phyloP scores from a whole-genome alignment of 2,329 filamentous ascomycete species.

The Lasiodiplodia sp. region DNA sequence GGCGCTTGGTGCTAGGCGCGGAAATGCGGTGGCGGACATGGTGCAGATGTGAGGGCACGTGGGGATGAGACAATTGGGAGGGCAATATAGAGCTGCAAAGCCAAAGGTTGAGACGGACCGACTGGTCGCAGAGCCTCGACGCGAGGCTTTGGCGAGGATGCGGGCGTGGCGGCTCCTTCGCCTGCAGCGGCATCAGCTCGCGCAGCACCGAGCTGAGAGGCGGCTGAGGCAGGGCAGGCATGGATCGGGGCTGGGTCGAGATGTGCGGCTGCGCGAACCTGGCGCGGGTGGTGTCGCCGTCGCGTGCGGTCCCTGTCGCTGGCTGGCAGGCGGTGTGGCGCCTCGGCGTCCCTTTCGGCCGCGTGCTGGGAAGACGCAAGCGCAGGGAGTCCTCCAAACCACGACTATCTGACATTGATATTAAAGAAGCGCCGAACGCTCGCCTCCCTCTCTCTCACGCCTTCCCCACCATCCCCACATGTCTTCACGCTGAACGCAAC shows the following conservation, averaged over 20 bases:
- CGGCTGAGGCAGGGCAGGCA: neutral
- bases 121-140: conserved; percentile 27
- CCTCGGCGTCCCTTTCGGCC: conserved; percentile 19
- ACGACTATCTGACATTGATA: conserved; percentile 13
- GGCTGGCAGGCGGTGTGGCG: conserved; percentile 25
- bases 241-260: conserved; percentile 19
- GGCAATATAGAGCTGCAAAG: conserved; percentile 14
- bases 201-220: neutral
- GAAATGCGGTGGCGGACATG: conserved; percentile 5
- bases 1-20: neutral
- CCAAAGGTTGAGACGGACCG: conserved; percentile 18
- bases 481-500: conserved; percentile 1
- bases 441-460: conserved; percentile 1
- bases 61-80: neutral
- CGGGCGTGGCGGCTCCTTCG: conserved; percentile 23
- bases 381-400: neutral
- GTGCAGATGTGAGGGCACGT: conserved; percentile 6
- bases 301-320: conserved; percentile 13
- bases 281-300: neutral
- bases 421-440: conserved; percentile 26
- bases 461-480: conserved; percentile 26
- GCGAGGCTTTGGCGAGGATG: conserved; percentile 20
- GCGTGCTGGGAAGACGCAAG: conserved; percentile 13
- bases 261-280: conserved; percentile 6
- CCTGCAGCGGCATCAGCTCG: conserved; percentile 1